A percentile compares a stretch with the other conserved stretches of the same genome.
Conservation (phyloP, 495 filamentous ascomycete genomes). For the Tuber indicum region DNA sequence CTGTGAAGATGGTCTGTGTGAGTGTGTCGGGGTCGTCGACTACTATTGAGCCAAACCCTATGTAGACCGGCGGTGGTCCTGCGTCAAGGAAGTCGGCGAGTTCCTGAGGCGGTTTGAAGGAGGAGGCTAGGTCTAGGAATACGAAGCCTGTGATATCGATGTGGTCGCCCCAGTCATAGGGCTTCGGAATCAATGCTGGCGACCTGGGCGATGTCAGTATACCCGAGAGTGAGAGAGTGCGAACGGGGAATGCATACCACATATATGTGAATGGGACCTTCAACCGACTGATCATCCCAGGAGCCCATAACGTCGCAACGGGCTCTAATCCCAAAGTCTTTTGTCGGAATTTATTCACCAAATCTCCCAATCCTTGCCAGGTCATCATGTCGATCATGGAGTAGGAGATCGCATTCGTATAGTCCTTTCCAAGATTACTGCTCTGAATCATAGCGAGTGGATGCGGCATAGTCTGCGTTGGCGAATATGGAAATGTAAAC, state of each 20-base stretch:
- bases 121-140: constrained; percentile 58
- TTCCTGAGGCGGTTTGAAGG: constrained; percentile 52
- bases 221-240: background rate
- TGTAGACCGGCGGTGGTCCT: constrained; percentile 55
- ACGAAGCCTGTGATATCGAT: constrained; percentile 61
- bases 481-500: constrained; percentile 63
- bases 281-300: constrained; percentile 55
- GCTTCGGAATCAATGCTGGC: constrained; percentile 59
- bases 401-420: constrained; percentile 68
- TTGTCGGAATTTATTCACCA: constrained; percentile 59
- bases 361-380: constrained; percentile 57
- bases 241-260: constrained; percentile 44
- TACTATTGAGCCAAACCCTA: constrained; percentile 64
- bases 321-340: constrained; percentile 56
- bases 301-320: constrained; percentile 59
- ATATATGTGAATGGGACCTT: constrained; percentile 60
- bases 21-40: constrained; percentile 60
- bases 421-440: constrained; percentile 55
- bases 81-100: constrained; percentile 53
- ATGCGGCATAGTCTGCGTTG: constrained; percentile 64
- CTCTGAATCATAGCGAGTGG: constrained; percentile 63
- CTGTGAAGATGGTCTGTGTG: constrained; percentile 58
- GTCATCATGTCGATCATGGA: constrained; percentile 64
- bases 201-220: constrained; percentile 40
- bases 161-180: constrained; percentile 57